Conservation (phyloP, 345 rosid genomes). For the Kandelia obovata region DNA sequence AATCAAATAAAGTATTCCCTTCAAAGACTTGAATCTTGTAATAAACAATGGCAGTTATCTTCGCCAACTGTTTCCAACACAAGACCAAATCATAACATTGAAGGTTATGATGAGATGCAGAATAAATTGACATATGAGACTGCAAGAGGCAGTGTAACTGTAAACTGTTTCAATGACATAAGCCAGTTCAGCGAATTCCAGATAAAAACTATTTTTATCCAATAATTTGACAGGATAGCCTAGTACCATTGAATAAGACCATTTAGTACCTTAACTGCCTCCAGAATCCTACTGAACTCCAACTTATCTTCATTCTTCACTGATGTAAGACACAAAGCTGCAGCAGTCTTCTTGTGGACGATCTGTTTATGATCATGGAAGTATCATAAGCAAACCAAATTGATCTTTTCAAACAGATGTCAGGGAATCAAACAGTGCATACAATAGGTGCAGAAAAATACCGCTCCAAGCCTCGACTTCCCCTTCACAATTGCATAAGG, state of each 20-base stretch:
- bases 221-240: no score
- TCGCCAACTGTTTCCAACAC: no score
- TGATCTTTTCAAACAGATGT: not conserved
- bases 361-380: constrained; percentile 28
- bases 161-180: no score
- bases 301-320: constrained; percentile 71
- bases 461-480: constrained; percentile 67
- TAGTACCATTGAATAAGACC: no score
- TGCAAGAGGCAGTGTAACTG: no score
- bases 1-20: not conserved
- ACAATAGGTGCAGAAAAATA: constrained; percentile 2
- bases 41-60: not conserved
- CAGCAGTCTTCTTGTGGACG: constrained; percentile 69
- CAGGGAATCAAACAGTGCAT: not conserved
- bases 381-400: not conserved
- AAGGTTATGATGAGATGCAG: no score
- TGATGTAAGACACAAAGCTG: constrained; percentile 64
- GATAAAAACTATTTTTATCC: no score
- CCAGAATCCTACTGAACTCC: constrained; percentile 69
- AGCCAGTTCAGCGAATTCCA: no score
- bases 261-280: constrained; percentile 57
- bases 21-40: not conserved
- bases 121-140: no score
- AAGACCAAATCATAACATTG: no score
- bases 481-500: constrained; percentile 81